phyloP scores from a whole-genome alignment of 495 filamentous ascomycete species.

The Opeltia flavorubescens region DNA sequence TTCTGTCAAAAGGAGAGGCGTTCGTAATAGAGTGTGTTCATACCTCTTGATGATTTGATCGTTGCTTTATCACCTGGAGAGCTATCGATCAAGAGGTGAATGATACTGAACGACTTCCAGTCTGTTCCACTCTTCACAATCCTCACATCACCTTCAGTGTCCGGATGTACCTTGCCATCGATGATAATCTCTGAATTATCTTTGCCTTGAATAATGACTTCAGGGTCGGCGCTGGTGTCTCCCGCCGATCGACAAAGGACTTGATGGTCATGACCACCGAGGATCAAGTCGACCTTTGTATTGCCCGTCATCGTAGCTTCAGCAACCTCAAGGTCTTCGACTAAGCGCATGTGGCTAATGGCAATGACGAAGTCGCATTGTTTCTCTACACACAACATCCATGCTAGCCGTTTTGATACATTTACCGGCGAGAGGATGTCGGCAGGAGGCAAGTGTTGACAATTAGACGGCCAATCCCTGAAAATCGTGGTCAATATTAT shows the following conservation, averaged over 20 bases:
- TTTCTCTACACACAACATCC: background rate
- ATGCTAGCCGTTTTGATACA: background rate
- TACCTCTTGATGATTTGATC: background rate
- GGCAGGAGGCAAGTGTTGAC: background rate
- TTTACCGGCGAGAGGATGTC: background rate
- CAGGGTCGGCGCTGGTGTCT: background rate
- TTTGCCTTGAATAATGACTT: background rate
- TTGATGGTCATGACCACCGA: conserved; percentile 4
- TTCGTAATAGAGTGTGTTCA: background rate
- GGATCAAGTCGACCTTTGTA: background rate
- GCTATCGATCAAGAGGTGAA: background rate
- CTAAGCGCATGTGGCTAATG: conserved; percentile 4
- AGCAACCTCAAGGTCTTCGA: conserved; percentile 1
- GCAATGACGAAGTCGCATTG: conserved; percentile 3
- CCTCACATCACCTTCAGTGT: background rate
- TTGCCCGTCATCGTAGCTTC: background rate
- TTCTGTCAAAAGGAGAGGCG: background rate
- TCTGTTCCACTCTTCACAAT: background rate
- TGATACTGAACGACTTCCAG: background rate
- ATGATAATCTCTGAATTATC: background rate
- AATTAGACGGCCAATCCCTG: conserved; percentile 5
- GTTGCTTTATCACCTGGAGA: background rate
- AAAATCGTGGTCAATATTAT: too few species aligned
- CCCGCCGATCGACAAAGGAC: background rate
- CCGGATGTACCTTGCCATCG: background rate